Percentiles rank a stretch among this genome's conserved stretches.
These are phyloP conservation scores for Emergomyces orientalis DNA, from an alignment of 2,329 filamentous ascomycete genomes.

Conservation along the genomic window DNA sequence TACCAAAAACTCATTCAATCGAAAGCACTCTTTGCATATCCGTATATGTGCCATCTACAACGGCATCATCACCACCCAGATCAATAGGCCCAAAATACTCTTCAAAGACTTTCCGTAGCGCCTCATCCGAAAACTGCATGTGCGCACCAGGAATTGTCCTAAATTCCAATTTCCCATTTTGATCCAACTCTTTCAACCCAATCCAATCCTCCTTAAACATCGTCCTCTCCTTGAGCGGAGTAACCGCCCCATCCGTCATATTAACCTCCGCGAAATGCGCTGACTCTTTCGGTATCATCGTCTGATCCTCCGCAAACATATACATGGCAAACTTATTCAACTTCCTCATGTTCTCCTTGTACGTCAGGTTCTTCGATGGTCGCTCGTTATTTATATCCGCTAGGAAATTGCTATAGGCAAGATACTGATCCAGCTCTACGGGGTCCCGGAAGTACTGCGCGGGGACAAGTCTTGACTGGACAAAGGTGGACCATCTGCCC, in stretches of 20 bases:
- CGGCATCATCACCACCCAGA: not conserved
- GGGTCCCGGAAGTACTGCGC: conserved; percentile 88
- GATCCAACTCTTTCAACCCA: conserved; percentile 68
- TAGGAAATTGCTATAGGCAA: conserved; percentile 74
- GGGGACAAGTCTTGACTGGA: conserved; percentile 73
- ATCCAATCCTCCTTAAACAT: conserved; percentile 93
- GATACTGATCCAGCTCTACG: conserved; percentile 59
- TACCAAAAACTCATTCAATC: not conserved
- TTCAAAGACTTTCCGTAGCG: conserved; percentile 56
- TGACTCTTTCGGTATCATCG: conserved; percentile 81
- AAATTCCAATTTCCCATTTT: conserved; percentile 70
- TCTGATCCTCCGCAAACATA: conserved; percentile 76
- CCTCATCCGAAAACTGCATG: conserved; percentile 64
- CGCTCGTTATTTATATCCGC: conserved; percentile 97
- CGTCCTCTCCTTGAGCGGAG: conserved; percentile 55
- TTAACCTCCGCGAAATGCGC: conserved; percentile 87
- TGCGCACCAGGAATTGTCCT: conserved; percentile 64
- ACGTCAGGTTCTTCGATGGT: conserved; percentile 58
- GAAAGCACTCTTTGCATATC: conserved; percentile 2
- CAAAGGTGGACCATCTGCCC: conserved; percentile 70
- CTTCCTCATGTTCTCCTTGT: conserved; percentile 58
- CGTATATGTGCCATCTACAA: not conserved
- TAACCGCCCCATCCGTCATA: conserved; percentile 51
- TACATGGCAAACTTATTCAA: conserved; percentile 80
- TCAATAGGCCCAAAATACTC: conserved; percentile 33